Percentiles rank a stretch among this genome's conserved stretches.
Conservation (phyloP, 805 yeast genomes). For the Candida saitoana region DNA sequence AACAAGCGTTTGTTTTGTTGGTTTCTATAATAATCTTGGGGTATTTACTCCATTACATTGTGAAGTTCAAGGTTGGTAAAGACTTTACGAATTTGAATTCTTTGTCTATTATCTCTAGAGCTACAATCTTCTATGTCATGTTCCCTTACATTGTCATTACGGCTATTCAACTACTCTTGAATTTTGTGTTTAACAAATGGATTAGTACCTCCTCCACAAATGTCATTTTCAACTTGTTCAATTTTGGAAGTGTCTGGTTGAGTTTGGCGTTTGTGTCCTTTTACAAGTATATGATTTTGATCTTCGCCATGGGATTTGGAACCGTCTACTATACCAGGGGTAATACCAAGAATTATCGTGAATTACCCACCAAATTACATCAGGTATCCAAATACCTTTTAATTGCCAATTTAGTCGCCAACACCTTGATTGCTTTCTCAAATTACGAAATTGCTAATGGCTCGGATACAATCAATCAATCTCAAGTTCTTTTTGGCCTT, state of each 20-base stretch:
- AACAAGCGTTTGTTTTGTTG: conserved; percentile 11
- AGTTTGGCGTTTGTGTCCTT: conserved; percentile 6
- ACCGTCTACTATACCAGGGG: conserved; percentile 25
- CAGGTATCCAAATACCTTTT: conserved; percentile 9
- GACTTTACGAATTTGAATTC: conserved; percentile 24
- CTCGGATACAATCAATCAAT: background rate
- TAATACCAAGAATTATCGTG: conserved; percentile 19
- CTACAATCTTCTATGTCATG: conserved; percentile 21
- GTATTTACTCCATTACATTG: conserved; percentile 21
- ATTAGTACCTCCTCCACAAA: conserved; percentile 4
- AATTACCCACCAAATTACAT: conserved; percentile 15
- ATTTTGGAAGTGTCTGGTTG: conserved; percentile 6
- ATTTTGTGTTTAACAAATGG: conserved; percentile 13
- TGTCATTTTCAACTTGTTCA: conserved; percentile 1
- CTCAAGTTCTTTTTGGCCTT: conserved; percentile 3
- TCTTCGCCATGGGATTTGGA: conserved; percentile 35
- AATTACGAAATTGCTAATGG: background rate
- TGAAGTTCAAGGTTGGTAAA: conserved; percentile 21
- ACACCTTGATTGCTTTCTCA: background rate
- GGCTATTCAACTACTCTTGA: conserved; percentile 1
- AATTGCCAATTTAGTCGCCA: conserved; percentile 1
- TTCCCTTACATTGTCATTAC: conserved; percentile 15
- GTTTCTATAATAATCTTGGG: conserved; percentile 15
- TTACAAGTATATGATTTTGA: conserved; percentile 14
- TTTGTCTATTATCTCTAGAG: conserved; percentile 26